Base-by-base conservation (phyloP, 1,284 basidiomycete genomes). In the Microbotryum saponariae region DNA sequence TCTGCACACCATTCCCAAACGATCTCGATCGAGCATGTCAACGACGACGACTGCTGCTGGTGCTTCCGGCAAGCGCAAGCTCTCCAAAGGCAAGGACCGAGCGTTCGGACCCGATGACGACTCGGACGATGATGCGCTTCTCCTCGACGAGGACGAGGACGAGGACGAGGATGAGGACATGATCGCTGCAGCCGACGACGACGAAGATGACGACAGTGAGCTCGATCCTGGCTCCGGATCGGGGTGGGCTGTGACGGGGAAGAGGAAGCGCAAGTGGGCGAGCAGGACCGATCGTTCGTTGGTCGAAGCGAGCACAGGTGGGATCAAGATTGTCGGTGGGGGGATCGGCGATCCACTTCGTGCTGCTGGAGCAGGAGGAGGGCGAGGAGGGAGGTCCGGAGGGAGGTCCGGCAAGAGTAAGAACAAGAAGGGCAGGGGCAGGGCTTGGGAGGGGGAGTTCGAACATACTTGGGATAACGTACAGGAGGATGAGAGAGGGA, bases 401-500 rank as follows among this genome's bases (percentile, higher is more conserved):
- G 53, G 33, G 23, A 49, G 42, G 33, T 44, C 29, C 18, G 49
- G 25, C 23, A 58, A 66, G 55, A 60, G 61, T 21, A 76, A 76
- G 63, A 78, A 78, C 62, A 76, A 65, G 59, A 81, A 79, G 66
- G 71, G 75, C 23, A 82, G 82, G 65, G 77, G 78, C 4, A 83
- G 82, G 70, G 90, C 91, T 33, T 97, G 94, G 94, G 94, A 97
- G 75, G 93, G 88, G 1, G 87, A 88, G 9, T 97, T 93, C 74
- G 86, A 90, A 55, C 85, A 92, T 51, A 89, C 89, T 54, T 98
- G 94, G 94, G 96, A 98, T 71, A 88, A 87, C 3, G 91, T 98
- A 0, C 88, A 91, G 73, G 96, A 98, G 76, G 94, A 98, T 75
- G 94, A 93, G 72, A 82, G 82, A 0, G 94, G 94, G 1, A 94